Evolutionary conservation across 768 basidiomycete genomes (phyloP), one percentile per base, ranked within the genome.

Genomic region (Boletus edulis): DNA sequence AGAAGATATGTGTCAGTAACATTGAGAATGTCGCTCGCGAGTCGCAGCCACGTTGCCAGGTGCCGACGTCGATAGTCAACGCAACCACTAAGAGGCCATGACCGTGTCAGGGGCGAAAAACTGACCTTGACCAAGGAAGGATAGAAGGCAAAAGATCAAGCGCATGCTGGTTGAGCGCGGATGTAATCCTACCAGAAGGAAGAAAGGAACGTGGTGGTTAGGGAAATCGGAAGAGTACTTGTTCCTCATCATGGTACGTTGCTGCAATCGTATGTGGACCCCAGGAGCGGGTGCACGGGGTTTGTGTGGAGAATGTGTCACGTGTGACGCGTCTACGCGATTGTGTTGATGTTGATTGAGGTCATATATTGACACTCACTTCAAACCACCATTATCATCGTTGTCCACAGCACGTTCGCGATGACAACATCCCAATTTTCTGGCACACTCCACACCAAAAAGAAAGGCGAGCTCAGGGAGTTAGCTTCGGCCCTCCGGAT

Each of bases 391-490:
- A 57, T 60, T 51, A 45, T 52, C 54, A 51, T 24, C 12, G 7
- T 37, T 37, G 35, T 29, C 35, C 35, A 37, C 35, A 37, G 35
- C 34, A 39, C 62, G 17, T 24, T 41, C 56, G 46, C 52, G 68
- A 82, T 81, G 80, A 68, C 78, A 39, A 74, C 75, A 35, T 52
- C 73, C 54, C 55, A 69, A 34, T 85, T 73, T 64, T 63, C 79
- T 39, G 86, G 86, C 44, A 68, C 81, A 27, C 76, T 87, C 27
- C 77, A 75, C 55, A 63, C 78, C n/a, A 87, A 88, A 72, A 87
- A 85, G 72, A 88, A 88, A 68, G 74, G 75, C 4, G 86, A 88
- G 20, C 78, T 89, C 4, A 84, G 80, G 60, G 79, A 81, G 53
- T 81, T 88, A 35, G 84, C 86, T 1, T 2, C 56, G 5, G 81